Evolutionary conservation across 352 stramenopile species (phyloP), one percentile per base, ranked within the genome.

Genomic region (Pythium biforme): DNA sequence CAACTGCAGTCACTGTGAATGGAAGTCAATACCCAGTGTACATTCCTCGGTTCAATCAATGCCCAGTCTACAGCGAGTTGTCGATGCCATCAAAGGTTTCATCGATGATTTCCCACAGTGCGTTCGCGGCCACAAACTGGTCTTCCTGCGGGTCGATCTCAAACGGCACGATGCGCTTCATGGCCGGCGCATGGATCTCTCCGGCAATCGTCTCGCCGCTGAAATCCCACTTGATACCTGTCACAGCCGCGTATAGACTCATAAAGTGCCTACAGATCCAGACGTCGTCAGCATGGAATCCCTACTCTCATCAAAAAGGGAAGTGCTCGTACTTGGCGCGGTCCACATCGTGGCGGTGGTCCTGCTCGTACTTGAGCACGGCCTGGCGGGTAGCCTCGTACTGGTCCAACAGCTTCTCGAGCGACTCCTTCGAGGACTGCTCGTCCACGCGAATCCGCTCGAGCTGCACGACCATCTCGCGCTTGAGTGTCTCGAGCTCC

Each of bases 181-280:
- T 90, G 15, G 66, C 57, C 25, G 78, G 77, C 14, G 81, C 77
- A 50, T 87, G 77, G 39, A 90, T 90, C 52, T 90, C 81, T 14
- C 81, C 83, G 47, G 64, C 76, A 61, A 90, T 75, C 11, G 76
- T 68, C 11, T 63, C 29, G 17, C 65, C 71, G n/a, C 66, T 80
- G 43, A 91, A 88, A 45, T 90, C 77, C 81, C 81, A 93, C 62
- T 86, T 88, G 74, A 93, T 93, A 37, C 83, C 81, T 6, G 81
- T 91, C 14, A 91, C 69, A 7, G 79, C 79, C 3, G 83, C 83
- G 39, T 88, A 90, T 22, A 93, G 63, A 25, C 79, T 86, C 79
- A 93, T 91, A 55, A 88, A 78, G 50, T 89, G 84, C 49, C 83
- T 93, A 47, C 5, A 61, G 23, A 26, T 23, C 12, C 11, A 43